A percentile compares a stretch with the other conserved stretches of the same genome.
Evolutionary conservation across 2,329 filamentous ascomycete species (phyloP).

Genomic region (Trichoderma gracile): DNA sequence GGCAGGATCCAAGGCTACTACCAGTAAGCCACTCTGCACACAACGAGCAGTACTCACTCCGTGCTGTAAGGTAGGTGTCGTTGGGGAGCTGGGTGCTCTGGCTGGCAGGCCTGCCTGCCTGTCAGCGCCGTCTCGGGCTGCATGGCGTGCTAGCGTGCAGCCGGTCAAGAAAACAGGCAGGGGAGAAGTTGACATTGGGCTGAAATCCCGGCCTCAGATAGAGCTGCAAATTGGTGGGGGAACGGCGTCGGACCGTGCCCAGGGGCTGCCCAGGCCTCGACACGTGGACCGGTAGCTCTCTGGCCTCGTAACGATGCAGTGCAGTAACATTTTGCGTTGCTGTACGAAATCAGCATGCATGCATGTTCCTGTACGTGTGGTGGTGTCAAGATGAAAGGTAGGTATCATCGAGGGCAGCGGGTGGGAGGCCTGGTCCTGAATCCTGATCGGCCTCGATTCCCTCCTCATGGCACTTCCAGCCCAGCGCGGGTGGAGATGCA

Average conservation of each 20-base stretch:
- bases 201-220: conserved; percentile 9
- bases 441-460: neutral
- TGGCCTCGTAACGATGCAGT: neutral
- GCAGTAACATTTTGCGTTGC: neutral
- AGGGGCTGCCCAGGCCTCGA: conserved; percentile 12
- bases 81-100: neutral
- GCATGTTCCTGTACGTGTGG: no score
- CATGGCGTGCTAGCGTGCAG: conserved; percentile 8
- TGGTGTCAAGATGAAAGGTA: no score
- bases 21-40: no score
- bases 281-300: conserved; percentile 6
- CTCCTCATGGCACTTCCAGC: neutral
- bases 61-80: no score
- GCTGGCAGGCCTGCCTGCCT: neutral
- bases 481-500: neutral
- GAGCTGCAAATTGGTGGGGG: conserved; percentile 7
- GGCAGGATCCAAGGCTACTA: neutral
- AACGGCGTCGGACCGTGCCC: conserved; percentile 12
- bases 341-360: no score
- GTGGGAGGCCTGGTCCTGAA: neutral
- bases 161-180: neutral
- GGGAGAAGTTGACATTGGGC: conserved; percentile 12
- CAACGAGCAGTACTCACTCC: no score
- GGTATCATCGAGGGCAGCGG: neutral
- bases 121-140: neutral